Percentiles rank a stretch among this genome's conserved stretches.
phyloP scores from a whole-genome alignment of 176 grass and related monocot genomes.

The Aegilops tauschii region DNA sequence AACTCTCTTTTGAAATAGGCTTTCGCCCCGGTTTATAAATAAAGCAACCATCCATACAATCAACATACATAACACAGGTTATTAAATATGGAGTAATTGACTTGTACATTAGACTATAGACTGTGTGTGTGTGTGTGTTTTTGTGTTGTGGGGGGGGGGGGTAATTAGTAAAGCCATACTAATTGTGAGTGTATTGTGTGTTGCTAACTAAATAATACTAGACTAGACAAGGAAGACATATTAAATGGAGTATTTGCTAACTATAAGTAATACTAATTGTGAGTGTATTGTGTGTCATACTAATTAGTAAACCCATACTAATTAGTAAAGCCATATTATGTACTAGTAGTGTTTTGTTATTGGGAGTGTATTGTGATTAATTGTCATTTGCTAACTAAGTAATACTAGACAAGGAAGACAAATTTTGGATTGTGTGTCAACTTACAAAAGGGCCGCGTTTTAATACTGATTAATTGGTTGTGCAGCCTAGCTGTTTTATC shows the following conservation, averaged over 20 bases:
- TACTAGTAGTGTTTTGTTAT: background rate
- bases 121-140: no score
- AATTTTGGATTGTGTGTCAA: background rate
- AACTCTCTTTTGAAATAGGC: no score
- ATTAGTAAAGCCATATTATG: no score
- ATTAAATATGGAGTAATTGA: background rate
- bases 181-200: background rate
- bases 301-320: no score
- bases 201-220: background rate
- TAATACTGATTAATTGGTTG: no score
- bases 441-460: background rate
- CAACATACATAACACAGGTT: background rate
- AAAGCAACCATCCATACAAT: no score
- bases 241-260: no score
- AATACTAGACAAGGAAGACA: conserved; percentile 2
- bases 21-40: no score
- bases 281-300: no score
- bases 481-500: background rate
- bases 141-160: background rate
- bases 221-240: background rate
- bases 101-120: background rate
- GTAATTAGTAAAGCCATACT: background rate
- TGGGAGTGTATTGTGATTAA: conserved; percentile 8
- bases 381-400: background rate
- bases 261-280: no score